phyloP scores from a whole-genome alignment of 441 rosid species.

The Brassica hybrid region DNA sequence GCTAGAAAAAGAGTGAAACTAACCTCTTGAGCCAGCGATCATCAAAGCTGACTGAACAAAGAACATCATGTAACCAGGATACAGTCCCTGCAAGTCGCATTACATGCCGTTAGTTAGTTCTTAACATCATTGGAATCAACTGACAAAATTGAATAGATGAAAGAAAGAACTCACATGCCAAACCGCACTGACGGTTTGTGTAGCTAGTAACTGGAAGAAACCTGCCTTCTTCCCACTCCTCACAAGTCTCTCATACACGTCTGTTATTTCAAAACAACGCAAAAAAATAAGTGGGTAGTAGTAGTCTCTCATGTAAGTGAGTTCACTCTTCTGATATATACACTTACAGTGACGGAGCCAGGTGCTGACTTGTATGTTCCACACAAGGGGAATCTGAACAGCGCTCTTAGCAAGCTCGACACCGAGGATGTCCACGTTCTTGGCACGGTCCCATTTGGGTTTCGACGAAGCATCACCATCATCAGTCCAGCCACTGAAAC shows the following conservation, averaged over 20 bases:
- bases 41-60: slow-evolving; percentile 93
- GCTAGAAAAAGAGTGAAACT: neutral
- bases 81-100: slow-evolving; percentile 64
- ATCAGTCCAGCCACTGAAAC: slow-evolving; percentile 92
- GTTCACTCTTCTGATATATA: neutral
- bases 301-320: neutral
- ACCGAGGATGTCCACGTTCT: slow-evolving; percentile 78
- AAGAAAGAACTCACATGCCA: slow-evolving; percentile 80
- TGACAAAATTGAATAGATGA: slow-evolving; percentile 1
- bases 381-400: slow-evolving; percentile 76
- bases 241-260: slow-evolving; percentile 86
- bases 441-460: slow-evolving; percentile 88
- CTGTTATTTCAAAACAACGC: slow-evolving; percentile 38
- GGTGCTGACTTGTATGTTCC: slow-evolving; percentile 99
- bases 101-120: neutral
- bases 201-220: slow-evolving; percentile 87
- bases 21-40: slow-evolving; percentile 98
- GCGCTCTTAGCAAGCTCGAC: slow-evolving; percentile 85
- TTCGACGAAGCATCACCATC: slow-evolving; percentile 70
- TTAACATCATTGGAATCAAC: neutral
- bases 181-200: slow-evolving; percentile 93
- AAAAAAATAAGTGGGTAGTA: neutral
- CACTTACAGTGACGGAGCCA: slow-evolving; percentile 98
- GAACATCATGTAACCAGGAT: slow-evolving; percentile 89
- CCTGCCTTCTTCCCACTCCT: slow-evolving; percentile 85